These are phyloP conservation scores for Aegilops sharonensis DNA, from an alignment of 176 grass and related monocot species.

Conservation along the genomic window DNA sequence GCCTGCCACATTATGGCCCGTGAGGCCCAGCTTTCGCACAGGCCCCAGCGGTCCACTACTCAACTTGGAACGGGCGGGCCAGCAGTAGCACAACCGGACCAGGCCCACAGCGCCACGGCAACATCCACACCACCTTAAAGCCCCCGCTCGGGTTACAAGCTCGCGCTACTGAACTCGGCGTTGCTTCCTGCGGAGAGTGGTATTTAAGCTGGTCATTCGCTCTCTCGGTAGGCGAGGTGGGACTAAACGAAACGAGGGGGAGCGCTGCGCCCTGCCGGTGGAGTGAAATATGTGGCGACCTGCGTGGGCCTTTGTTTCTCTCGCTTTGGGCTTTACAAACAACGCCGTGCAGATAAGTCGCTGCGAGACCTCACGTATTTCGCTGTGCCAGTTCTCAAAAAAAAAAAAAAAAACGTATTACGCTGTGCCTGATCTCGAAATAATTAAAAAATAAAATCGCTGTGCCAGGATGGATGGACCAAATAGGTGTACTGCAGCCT, in stretches of 20 bases:
- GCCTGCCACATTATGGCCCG: neutral
- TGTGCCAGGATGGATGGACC: no score
- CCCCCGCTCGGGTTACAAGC: neutral
- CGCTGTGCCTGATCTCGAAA: no score
- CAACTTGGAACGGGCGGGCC: no score
- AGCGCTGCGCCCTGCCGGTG: neutral
- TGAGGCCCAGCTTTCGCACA: neutral
- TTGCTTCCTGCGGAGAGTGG: accelerated
- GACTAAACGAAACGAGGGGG: neutral
- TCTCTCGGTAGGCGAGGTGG: neutral
- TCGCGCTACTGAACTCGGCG: neutral
- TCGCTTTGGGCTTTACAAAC: neutral
- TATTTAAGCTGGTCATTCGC: neutral
- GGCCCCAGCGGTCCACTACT: neutral
- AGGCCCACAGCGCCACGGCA: neutral
- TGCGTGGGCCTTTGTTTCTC: neutral
- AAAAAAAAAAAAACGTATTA: no score
- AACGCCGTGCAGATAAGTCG: neutral
- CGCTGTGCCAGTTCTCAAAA: no score
- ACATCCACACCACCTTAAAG: neutral
- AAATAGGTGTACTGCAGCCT: no score
- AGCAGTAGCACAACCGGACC: neutral
- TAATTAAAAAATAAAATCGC: no score
- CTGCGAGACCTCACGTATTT: no score
- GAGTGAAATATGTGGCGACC: neutral